Evolutionary conservation across 495 filamentous ascomycete genomes (phyloP), one percentile per base, ranked within the genome.

Genomic region (Aspergillus incahuasiensis): DNA sequence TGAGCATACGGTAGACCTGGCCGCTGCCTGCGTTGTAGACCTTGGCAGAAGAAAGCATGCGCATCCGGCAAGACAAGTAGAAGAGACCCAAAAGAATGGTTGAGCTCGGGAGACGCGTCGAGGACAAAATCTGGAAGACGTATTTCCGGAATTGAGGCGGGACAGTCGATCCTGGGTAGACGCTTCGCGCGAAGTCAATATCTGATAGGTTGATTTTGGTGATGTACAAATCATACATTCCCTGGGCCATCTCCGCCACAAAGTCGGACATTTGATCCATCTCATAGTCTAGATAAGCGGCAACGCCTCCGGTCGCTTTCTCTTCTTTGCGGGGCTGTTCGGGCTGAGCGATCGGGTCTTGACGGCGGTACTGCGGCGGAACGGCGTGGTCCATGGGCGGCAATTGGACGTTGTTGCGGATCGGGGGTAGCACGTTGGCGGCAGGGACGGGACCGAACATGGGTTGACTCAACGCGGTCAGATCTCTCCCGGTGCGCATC

Each of bases 231-330:
- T 76, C 83, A 82, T 86, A 89, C 84, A 91, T 82, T 81, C 82
- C 78, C 71, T 88, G 84, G 49, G 94, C 85, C 85, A 92, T 95
- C 65, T 96, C 89, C 49, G 91, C 86, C 67, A 99, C 94, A 74
- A 96, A 99, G 66, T 97, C 92, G 52, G 91, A 88, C 91, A 97
- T 99, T 69, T 90, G 80, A 60, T 96, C 91, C 85, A 97, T 94
- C 69, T 97, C 94, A 72, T 99, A 99, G 77, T 99, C 95, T 69
- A 99, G 82, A 71, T 95, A 87, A 52, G 90, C 89, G 63, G 94
- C 92, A 38, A 99, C 95, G 62, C 94, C 94, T 75, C 94, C 94
- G 70, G 81, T 77, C 5, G 79, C 63, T 59, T 79, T 81, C 47
- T 81, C 76, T 60, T 80, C 79, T 65, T 78, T 83, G 59, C 69